A percentile compares a stretch with the other conserved stretches of the same genome.
phyloP scores from a whole-genome alignment of 495 filamentous ascomycete species.

The Beverwykella pulmonaria region DNA sequence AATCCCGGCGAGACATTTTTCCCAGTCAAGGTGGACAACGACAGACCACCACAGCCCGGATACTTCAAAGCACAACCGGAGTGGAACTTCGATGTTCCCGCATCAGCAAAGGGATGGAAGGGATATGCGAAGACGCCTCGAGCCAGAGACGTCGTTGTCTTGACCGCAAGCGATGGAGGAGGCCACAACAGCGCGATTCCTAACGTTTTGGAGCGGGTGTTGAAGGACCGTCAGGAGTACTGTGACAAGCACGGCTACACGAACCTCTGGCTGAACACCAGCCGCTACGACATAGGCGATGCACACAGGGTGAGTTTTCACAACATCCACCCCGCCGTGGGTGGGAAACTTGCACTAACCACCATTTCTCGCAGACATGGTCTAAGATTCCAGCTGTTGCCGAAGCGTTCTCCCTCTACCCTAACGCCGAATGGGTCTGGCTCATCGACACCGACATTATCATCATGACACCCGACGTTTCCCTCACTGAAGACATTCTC shows the following conservation, averaged over 20 bases:
- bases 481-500: constrained; percentile 38
- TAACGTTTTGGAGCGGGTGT: constrained; percentile 41
- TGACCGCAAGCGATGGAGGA: constrained; percentile 47
- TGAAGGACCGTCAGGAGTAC: constrained; percentile 44
- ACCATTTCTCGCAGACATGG: constrained; percentile 24
- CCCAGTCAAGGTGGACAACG: constrained; percentile 14
- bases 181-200: constrained; percentile 48
- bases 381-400: constrained; percentile 48
- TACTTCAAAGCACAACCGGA: constrained; percentile 33
- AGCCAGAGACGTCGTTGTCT: constrained; percentile 41
- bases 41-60: constrained; percentile 28
- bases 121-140: constrained; percentile 24
- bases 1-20: neutral
- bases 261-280: constrained; percentile 47
- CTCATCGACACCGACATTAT: constrained; percentile 49
- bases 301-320: constrained; percentile 32
- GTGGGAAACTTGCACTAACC: constrained; percentile 8
- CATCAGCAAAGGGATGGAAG: constrained; percentile 18
- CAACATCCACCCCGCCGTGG: too few relatives aligned
- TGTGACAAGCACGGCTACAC: constrained; percentile 47
- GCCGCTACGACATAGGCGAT: constrained; percentile 44
- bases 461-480: constrained; percentile 43
- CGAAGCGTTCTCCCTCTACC: constrained; percentile 44
- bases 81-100: constrained; percentile 33
- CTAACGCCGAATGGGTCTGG: constrained; percentile 48